Conservation (phyloP, 1,139 yeast species). For the Yamadazyma friedrichii region DNA sequence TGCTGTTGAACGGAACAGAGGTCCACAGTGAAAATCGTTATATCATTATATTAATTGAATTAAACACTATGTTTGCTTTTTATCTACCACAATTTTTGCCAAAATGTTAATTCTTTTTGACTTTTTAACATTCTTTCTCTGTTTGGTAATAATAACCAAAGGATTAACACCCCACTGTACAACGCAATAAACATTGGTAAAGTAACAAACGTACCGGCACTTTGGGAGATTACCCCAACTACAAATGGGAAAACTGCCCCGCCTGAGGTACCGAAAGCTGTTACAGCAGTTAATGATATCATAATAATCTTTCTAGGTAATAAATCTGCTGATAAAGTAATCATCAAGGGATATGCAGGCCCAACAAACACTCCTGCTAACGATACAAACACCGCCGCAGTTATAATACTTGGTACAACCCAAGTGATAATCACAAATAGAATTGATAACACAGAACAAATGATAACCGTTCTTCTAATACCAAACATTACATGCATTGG, state of each 20-base stretch:
- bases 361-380: slow-evolving; percentile 52
- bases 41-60: too few species aligned
- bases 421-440: slow-evolving; percentile 41
- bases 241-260: slow-evolving; percentile 60
- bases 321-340: slow-evolving; percentile 35
- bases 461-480: slow-evolving; percentile 44
- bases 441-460: slow-evolving; percentile 34
- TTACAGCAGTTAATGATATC: slow-evolving; percentile 50
- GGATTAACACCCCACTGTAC: slow-evolving; percentile 31
- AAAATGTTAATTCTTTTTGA: slow-evolving; percentile 13
- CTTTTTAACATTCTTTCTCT: slow-evolving; percentile 18
- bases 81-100: slow-evolving; percentile 22
- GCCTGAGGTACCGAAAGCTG: slow-evolving; percentile 63
- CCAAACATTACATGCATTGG: slow-evolving; percentile 43
- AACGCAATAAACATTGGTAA: slow-evolving; percentile 51
- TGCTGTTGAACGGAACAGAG: too few species aligned
- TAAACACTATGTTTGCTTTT: too few species aligned
- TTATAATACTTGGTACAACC: slow-evolving; percentile 41
- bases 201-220: slow-evolving; percentile 50
- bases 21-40: too few species aligned
- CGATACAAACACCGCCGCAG: slow-evolving; percentile 46
- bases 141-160: slow-evolving; percentile 51
- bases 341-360: slow-evolving; percentile 55
- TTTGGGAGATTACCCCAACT: slow-evolving; percentile 52
- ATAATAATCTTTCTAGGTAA: slow-evolving; percentile 56